phyloP scores from a whole-genome alignment of 2,329 filamentous ascomycete genomes.

The Zalaria obscura region DNA sequence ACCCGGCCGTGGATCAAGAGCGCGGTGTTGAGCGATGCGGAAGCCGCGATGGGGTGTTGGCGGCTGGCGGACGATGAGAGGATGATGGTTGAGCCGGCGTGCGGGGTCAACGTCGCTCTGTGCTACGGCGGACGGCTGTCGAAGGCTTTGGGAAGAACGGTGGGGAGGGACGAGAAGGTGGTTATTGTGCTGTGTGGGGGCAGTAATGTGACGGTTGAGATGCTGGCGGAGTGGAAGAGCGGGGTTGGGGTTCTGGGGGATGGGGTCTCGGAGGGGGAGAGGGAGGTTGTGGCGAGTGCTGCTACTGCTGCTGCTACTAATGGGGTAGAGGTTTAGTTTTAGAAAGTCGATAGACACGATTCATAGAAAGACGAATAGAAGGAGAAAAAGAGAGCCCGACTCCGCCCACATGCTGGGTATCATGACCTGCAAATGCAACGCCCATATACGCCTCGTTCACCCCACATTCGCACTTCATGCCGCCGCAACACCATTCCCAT shows the following conservation, averaged over 20 bases:
- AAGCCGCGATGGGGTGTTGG: slow-evolving; percentile 66
- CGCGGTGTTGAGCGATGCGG: slow-evolving; percentile 55
- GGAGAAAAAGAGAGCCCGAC: not conserved
- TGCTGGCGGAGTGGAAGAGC: slow-evolving; percentile 34
- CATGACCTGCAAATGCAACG: not conserved
- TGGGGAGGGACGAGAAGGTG: slow-evolving; percentile 54
- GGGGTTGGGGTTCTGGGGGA: slow-evolving; percentile 19
- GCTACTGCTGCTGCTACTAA: not conserved
- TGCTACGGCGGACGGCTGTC: slow-evolving; percentile 52
- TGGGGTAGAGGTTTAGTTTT: not conserved
- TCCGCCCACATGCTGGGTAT: slow-evolving; percentile 3
- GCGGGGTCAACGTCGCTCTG: slow-evolving; percentile 63
- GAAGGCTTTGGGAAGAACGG: slow-evolving; percentile 42
- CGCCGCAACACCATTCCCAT: no score
- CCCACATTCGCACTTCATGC: not conserved
- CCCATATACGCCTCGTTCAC: not conserved
- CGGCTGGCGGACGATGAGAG: slow-evolving; percentile 70
- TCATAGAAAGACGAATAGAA: not conserved
- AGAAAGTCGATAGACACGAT: not conserved
- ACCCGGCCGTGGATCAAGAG: slow-evolving; percentile 37
- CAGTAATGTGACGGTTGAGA: slow-evolving; percentile 36
- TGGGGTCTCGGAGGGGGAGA: slow-evolving; percentile 1
- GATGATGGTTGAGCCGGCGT: slow-evolving; percentile 70
- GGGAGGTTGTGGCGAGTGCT: slow-evolving; percentile 7
- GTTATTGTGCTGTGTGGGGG: slow-evolving; percentile 76